Percentiles rank a stretch among this genome's conserved stretches.
These are phyloP conservation scores for Cyberlindnera meyerae DNA, from an alignment of 805 yeast species.

Conservation along the genomic window DNA sequence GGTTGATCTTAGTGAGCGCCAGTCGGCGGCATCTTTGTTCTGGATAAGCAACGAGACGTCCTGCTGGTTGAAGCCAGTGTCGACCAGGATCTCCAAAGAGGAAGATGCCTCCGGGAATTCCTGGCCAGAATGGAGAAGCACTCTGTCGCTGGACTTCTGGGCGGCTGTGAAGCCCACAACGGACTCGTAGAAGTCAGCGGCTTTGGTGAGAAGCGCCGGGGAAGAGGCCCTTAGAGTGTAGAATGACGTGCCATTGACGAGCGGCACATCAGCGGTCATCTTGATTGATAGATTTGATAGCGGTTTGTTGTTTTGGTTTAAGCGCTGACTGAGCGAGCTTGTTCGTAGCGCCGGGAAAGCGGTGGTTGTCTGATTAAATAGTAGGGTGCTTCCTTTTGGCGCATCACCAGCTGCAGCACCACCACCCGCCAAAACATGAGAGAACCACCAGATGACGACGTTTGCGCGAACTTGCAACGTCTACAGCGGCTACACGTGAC, in stretches of 20 bases:
- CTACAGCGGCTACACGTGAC: not conserved
- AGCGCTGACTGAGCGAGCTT: too few relatives aligned
- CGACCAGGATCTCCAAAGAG: slow-evolving; percentile 25
- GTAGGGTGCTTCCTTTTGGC: too few relatives aligned
- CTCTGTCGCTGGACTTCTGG: slow-evolving; percentile 9
- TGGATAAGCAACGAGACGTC: slow-evolving; percentile 26
- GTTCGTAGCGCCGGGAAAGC: too few relatives aligned
- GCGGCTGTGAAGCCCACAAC: slow-evolving; percentile 35
- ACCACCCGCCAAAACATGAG: too few relatives aligned
- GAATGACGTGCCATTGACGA: slow-evolving; percentile 55
- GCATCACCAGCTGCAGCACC: too few relatives aligned
- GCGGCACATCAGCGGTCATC: slow-evolving; percentile 25
- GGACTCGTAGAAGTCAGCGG: slow-evolving; percentile 54
- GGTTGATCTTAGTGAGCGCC: slow-evolving; percentile 44
- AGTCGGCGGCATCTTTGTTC: slow-evolving; percentile 34
- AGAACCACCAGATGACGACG: too few relatives aligned
- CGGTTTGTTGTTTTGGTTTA: not conserved
- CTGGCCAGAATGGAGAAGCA: slow-evolving; percentile 30
- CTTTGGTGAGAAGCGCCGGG: slow-evolving; percentile 35
- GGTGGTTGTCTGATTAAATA: too few relatives aligned
- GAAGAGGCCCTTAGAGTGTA: slow-evolving; percentile 50
- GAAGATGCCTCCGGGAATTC: slow-evolving; percentile 27
- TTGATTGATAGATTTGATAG: not conserved
- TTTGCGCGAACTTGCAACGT: too few relatives aligned
- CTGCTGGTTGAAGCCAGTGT: slow-evolving; percentile 17